Base-by-base conservation (phyloP, 2,329 filamentous ascomycete genomes). In the Xenoacremonium recifei region DNA sequence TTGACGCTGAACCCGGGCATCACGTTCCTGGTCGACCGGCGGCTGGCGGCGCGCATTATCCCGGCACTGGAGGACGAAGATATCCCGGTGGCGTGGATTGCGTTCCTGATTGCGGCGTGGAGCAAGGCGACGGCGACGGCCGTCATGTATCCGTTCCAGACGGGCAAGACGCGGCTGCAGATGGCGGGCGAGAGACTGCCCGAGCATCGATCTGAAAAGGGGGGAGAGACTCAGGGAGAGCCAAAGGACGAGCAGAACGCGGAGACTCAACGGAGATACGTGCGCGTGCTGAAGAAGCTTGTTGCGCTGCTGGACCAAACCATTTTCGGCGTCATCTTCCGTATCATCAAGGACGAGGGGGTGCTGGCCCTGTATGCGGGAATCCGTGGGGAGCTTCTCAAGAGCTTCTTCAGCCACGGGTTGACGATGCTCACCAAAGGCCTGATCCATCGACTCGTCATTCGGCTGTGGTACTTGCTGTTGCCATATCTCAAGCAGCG, bases 401-500 rank as follows among this genome's bases (percentile, higher is more conserved):
- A 90, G 57, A 86, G 87, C 0, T 95, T 95, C 67, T 84, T 96
- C 56, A 84, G 82, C 17, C 89, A 96, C 57, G 90, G 90, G 1
- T 77, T 90, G 38, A 92, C 89, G 1, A 95, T 95, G 87, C 70
- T 92, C 40, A 81, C 87, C 44, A 96, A 96, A 65, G 87, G 92
- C 42, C 69, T 79, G 5, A 78, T 93, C 7, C 87, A 95, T 61
- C 73, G 78, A 20, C 63, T 84, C 13, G 79, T 95, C 42, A 78
- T 95, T 45, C 79, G 80, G 49, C 55, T 84, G 4, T 95, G 92
- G 65, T 86, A 88, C 51, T 58, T 82, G 30, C 43, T 62, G 30
- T 48, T 59, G 27, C 55, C 61, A 34, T 46, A 54, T 35, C 44
- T 64, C 37, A 54, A 45, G 23, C 54, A 48, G 41, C 46, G 40